Percentiles rank a stretch among this genome's conserved stretches.
phyloP scores from a whole-genome alignment of 305 asterid species.

The Fraxinus ornus region DNA sequence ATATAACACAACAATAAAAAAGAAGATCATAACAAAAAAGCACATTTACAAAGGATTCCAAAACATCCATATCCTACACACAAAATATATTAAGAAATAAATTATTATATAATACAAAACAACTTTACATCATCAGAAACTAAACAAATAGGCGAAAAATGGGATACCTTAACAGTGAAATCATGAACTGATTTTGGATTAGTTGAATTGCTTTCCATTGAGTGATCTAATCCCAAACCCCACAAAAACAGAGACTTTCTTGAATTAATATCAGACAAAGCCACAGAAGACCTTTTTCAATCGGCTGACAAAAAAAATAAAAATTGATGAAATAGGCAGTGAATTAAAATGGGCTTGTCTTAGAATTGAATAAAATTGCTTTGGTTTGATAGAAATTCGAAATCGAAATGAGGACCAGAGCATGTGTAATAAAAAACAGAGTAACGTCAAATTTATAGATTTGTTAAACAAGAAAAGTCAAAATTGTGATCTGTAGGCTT shows the following conservation, averaged over 20 bases:
- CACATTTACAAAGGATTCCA: not conserved
- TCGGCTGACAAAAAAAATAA: slow-evolving; percentile 2
- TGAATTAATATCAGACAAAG: not conserved
- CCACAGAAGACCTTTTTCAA: slow-evolving; percentile 3
- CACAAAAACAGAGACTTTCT: slow-evolving; percentile 7
- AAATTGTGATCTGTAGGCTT: not conserved
- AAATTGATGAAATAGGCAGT: not conserved
- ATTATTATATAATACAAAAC: not conserved
- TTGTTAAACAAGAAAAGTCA: not conserved
- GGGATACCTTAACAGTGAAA: slow-evolving; percentile 48
- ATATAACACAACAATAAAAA: not conserved
- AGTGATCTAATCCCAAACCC: slow-evolving; percentile 26
- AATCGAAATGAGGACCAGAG: slow-evolving; percentile 1
- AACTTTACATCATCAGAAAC: not conserved
- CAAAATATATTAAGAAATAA: not conserved
- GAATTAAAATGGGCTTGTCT: slow-evolving; percentile 22
- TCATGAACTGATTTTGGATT: slow-evolving; percentile 51
- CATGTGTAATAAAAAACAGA: slow-evolving; percentile 6
- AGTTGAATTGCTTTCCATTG: slow-evolving; percentile 44
- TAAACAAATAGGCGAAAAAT: not conserved
- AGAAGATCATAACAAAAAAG: not conserved
- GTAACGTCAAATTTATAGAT: not conserved
- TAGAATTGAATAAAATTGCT: slow-evolving; percentile 15
- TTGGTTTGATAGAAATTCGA: not conserved
- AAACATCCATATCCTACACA: not conserved